phyloP scores from a whole-genome alignment of 257 asterid species.

The Cruciata laevipes region DNA sequence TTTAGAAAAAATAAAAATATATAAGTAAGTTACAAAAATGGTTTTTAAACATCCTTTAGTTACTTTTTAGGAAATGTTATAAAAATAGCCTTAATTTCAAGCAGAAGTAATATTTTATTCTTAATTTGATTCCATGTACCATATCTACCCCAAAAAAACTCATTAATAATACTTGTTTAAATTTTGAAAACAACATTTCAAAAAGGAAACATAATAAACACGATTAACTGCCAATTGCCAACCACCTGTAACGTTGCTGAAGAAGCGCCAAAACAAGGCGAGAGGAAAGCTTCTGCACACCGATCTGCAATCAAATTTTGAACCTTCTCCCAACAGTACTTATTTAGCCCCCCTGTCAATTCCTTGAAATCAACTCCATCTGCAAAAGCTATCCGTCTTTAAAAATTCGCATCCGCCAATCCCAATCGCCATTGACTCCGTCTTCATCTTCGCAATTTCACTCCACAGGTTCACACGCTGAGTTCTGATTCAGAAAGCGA shows the following conservation, averaged over 20 bases:
- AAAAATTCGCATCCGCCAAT: background rate
- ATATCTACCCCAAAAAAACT: too few relatives aligned
- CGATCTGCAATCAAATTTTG: background rate
- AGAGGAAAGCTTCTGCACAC: background rate
- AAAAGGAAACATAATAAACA: background rate
- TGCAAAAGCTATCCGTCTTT: background rate
- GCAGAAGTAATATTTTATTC: too few relatives aligned
- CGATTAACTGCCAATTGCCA: slow-evolving; percentile 5
- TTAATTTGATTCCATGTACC: too few relatives aligned
- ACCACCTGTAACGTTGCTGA: slow-evolving; percentile 10
- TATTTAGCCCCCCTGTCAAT: background rate
- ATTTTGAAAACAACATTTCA: background rate
- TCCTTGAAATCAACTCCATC: background rate
- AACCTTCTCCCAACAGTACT: background rate
- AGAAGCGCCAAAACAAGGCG: slow-evolving; percentile 13
- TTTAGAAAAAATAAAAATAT: too few relatives aligned
- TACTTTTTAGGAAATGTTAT: too few relatives aligned
- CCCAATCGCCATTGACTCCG: background rate
- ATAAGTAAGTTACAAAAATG: too few relatives aligned
- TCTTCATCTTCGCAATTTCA: background rate
- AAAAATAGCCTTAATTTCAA: too few relatives aligned
- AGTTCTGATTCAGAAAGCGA: background rate
- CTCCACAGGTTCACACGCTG: background rate
- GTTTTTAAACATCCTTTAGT: too few relatives aligned
- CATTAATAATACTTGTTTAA: too few relatives aligned